Base-by-base conservation (phyloP, 257 asterid genomes). In the Capsicum pubescens region DNA sequence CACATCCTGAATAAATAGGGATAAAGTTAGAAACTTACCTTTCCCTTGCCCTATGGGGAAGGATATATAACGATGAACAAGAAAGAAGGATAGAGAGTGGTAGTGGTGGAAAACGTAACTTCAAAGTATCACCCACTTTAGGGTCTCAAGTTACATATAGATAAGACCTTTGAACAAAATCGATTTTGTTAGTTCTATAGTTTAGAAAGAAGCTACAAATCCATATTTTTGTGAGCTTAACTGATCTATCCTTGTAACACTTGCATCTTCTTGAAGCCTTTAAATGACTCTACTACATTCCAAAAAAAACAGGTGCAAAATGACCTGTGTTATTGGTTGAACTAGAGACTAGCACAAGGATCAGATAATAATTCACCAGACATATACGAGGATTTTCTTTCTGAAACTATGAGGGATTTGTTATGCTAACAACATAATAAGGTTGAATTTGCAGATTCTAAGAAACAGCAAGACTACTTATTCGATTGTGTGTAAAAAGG, bases 361-460 rank as follows among this genome's bases (percentile, higher is more conserved):
- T 61, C 69, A 61, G 39, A 61, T 7, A 19, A 19, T 21, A 61
- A 61, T 39, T 19, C 69, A 9, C 39, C 39, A 61, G 35, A 64
- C 44, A 26, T 64, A 64, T 26, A 26, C 32, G 32, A 26, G 32
- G 32, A 26, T 26, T 26, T 26, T 26, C 32, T 26, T 26, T 26
- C 32, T 26, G 32, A 26, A 26, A 26, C 32, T 26, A 26, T 76
- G 46, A 52, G 81, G 80, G 63, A 76, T 4, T 14, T 21, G 46
- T 26, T 19, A 19, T 48, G 44, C 60, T 11, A 48, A 72, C 80
- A 48, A 14, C 7, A 19, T 1, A 6, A 72, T n/a, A n/a, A 46
- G 81, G 60, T 50, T 74, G 21, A 48, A 50, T 74, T 50, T 74
- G 3, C 80, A 72, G 59, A 46, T 48, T 74, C 46, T 77, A 54